These are phyloP conservation scores for Stachybotrys chartarum DNA, from an alignment of 2,329 filamentous ascomycete genomes.

Conservation along the genomic window DNA sequence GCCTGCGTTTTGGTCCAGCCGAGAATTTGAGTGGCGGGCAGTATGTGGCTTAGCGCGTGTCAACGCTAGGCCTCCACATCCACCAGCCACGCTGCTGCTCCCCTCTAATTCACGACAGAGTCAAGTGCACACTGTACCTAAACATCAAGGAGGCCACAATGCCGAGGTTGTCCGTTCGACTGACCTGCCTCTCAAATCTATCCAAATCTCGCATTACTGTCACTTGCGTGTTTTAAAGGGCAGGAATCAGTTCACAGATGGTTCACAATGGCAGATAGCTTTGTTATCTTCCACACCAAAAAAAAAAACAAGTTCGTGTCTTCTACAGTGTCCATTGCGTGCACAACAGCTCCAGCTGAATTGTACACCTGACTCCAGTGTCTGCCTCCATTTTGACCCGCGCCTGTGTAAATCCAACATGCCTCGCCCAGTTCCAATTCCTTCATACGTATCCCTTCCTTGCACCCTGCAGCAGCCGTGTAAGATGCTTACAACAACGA, in stretches of 20 bases:
- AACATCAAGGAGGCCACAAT: too few relatives aligned
- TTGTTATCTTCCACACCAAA: too few relatives aligned
- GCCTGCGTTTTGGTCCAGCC: constrained; percentile 1
- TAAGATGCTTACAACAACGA: constrained; percentile 2
- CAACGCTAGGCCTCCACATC: constrained; percentile 10
- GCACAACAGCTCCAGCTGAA: constrained; percentile 2
- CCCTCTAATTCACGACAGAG: not conserved
- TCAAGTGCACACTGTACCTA: too few relatives aligned
- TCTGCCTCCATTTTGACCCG: constrained; percentile 20
- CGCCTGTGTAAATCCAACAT: constrained; percentile 22
- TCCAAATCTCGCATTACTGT: too few relatives aligned
- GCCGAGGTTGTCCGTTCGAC: too few relatives aligned
- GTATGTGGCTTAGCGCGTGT: constrained; percentile 19
- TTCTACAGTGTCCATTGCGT: not conserved
- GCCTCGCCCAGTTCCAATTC: constrained; percentile 10
- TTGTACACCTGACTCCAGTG: constrained; percentile 20
- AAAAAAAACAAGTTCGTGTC: not conserved
- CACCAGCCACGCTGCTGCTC: constrained; percentile 1
- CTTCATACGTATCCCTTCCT: constrained; percentile 62
- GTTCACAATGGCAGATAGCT: too few relatives aligned
- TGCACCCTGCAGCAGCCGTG: constrained; percentile 41
- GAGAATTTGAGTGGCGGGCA: constrained; percentile 24
- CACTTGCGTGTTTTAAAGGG: too few relatives aligned
- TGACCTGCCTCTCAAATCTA: too few relatives aligned
- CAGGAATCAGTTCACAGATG: too few relatives aligned